Evolutionary conservation across 169 alveolate species (phyloP), one percentile per base, ranked within the genome.

Genomic region (Plasmodium cynomolgi): DNA sequence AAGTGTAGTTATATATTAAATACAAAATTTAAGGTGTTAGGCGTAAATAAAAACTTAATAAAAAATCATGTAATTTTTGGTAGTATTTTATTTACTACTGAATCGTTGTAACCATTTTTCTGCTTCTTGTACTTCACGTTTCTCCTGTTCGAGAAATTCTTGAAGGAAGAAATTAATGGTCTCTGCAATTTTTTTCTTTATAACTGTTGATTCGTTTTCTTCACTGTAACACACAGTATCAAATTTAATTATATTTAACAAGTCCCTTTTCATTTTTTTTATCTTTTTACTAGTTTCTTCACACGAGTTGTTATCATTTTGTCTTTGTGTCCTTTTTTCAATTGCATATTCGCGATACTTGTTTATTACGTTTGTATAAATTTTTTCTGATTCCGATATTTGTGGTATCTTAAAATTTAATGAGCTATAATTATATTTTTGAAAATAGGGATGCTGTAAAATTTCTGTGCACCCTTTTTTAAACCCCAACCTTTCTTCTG

Each of bases 401-500:
- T 85, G 82, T 75, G 81, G 93, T 39, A 85, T 9, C 81, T 75
- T 85, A 58, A 50, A 85, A 85, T 85, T 50, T 54, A 95, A 82
- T 13, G 88, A 92, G 72, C 50, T 26, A 50, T 77, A 56, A 81
- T 44, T 77, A 71, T 83, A 56, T n/a, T 93, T 93, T 79, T 84
- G 80, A 47, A 94, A 94, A 91, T 83, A 94, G 23, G 96, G 75
- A 93, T 96, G 97, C 31, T 84, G 44, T 44, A 83, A 91, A 74
- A 92, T 83, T 20, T 90, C 95, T 31, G 11, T 44, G 74, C 91
- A 91, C 72, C 95, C 93, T 73, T 81, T 81, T 33, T 77, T 81
- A 58, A 94, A 96, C 2, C 97, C 97, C 23, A 97, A 74, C n/a
- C 98, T 93, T 56, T 93, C 80, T 83, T 79, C 84, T 17, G 98